Conservation (phyloP, 805 yeast genomes). For the Monosporozyma aerobia region DNA sequence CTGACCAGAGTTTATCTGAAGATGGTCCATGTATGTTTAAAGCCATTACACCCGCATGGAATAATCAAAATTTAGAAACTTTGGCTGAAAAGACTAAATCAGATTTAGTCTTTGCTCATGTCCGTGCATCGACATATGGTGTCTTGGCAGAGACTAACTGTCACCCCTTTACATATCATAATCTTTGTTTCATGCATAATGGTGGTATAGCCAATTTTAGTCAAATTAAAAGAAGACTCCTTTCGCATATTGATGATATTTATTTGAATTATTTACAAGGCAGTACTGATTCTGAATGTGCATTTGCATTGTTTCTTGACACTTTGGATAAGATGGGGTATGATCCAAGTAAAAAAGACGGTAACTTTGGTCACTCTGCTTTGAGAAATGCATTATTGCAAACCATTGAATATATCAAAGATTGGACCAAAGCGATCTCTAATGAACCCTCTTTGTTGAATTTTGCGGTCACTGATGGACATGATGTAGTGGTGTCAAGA, state of each 20-base stretch:
- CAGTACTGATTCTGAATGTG: conserved; percentile 91
- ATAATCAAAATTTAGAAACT: conserved; percentile 79
- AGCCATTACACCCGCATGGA: conserved; percentile 98
- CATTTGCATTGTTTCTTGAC: conserved; percentile 81
- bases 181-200: conserved; percentile 93
- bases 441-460: conserved; percentile 77
- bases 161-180: conserved; percentile 87
- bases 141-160: conserved; percentile 91
- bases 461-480: conserved; percentile 93
- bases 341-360: conserved; percentile 46
- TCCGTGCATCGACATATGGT: conserved; percentile 92
- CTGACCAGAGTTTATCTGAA: conserved; percentile 42
- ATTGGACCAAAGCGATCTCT: conserved; percentile 64
- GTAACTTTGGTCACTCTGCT: conserved; percentile 43
- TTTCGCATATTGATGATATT: conserved; percentile 67
- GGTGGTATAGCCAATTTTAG: conserved; percentile 77
- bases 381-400: conserved; percentile 60
- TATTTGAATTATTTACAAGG: conserved; percentile 81
- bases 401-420: conserved; percentile 66
- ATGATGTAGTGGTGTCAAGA: conserved; percentile 73
- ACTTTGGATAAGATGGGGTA: conserved; percentile 65
- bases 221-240: conserved; percentile 61
- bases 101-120: conserved; percentile 83
- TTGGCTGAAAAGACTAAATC: conserved; percentile 84
- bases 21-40: conserved; percentile 85